Base-by-base conservation (phyloP, 768 basidiomycete species). In the Trametes coccinea region DNA sequence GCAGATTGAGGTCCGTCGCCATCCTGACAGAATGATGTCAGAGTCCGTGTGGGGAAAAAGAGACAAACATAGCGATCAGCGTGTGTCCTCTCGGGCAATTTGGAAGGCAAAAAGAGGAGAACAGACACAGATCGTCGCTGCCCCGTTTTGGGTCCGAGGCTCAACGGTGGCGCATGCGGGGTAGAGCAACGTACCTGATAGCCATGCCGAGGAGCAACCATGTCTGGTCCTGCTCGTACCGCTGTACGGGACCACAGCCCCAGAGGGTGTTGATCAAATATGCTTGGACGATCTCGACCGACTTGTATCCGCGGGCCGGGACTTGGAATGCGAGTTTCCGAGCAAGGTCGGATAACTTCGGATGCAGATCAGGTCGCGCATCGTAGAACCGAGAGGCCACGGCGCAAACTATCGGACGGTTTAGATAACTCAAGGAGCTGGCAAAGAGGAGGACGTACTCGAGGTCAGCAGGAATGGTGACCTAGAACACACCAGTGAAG, bases 391-490 rank as follows among this genome's bases (percentile, higher is more conserved):
- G 91, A 69, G 92, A 88, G 2, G 96, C 87, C 56, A 97, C 90
- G n/a, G 96, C 89, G 72, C 95, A 98, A 63, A 99, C 95, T 98
- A 66, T 22, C 53, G 27, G 44, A 40, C 50, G 60, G 14, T 27
- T 46, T 40, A 40, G 34, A 31, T 33, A 16, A 31, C 57, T 39
- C 39, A 33, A 11, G 29, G 29, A 44, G 51, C 14, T 37, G 33
- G 14, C 40, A 5, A 53, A 17, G 7, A 8, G 48, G 16, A n/a
- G 6, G 9, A 83, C 88, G 61, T 69, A 92, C 92, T 91, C 17
- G 95, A 93, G 16, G 97, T 98, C 57, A 98, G 82, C 49, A 99
- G 76, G 76, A 99, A 98, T 0, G 96, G 96, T 40, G 92, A 95
- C 27, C 97, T 87, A 30, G 92, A 93, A 70, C 95, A 95, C 14